A percentile compares a stretch with the other conserved stretches of the same genome.
Evolutionary conservation across 1,139 yeast species (phyloP).

Genomic region (Blastobotrys serpentis): DNA sequence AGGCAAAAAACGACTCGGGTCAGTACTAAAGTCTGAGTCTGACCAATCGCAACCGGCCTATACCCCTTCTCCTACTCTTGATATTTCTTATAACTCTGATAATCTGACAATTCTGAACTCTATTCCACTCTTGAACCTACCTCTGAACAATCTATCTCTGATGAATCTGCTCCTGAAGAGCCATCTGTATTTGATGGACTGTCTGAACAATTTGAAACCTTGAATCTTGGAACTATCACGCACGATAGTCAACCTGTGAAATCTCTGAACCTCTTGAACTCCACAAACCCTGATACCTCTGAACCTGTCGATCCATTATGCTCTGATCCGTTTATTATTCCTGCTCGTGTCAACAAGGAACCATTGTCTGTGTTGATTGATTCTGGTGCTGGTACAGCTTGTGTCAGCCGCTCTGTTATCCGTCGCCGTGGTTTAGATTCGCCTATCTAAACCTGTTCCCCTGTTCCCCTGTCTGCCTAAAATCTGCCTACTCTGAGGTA

Average conservation of each 20-base stretch:
- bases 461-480: not conserved
- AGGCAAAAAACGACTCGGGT: constrained; percentile 3
- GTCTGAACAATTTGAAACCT: not conserved
- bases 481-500: not conserved
- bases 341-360: not conserved
- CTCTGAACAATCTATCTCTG: not conserved
- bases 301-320: not conserved
- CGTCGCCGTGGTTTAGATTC: not conserved
- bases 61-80: not conserved
- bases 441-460: not conserved
- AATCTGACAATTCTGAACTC: not conserved
- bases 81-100: not conserved
- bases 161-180: not conserved
- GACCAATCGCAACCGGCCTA: not conserved
- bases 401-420: not conserved
- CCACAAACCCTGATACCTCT: not conserved
- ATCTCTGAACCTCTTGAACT: not conserved
- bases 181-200: not conserved
- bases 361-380: not conserved
- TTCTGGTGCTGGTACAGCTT: constrained; percentile 5
- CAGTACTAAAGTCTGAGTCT: constrained; percentile 4
- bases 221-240: not conserved
- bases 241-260: not conserved
- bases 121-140: not conserved
- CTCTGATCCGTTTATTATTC: not conserved